A percentile compares a stretch with the other conserved stretches of the same genome.
phyloP scores from a whole-genome alignment of 2,329 filamentous ascomycete genomes.

The Tolypocladium ovalisporum region DNA sequence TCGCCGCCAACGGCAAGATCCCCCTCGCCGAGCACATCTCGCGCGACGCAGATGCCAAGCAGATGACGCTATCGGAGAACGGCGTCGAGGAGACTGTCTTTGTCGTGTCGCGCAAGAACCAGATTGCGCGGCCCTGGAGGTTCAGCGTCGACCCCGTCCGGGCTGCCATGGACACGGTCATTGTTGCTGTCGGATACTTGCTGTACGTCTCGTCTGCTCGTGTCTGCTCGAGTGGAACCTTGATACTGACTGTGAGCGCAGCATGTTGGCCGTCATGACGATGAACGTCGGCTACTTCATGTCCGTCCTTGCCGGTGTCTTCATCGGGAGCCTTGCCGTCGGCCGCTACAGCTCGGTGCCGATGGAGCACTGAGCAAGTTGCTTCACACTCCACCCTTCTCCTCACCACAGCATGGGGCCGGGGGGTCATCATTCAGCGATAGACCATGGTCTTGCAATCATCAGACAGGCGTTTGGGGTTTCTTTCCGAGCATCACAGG shows the following conservation, averaged over 20 bases:
- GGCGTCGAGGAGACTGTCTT: slow-evolving; percentile 73
- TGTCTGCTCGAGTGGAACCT: background rate
- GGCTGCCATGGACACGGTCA: slow-evolving; percentile 57
- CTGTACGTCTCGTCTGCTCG: slow-evolving; percentile 50
- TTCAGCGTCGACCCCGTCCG: slow-evolving; percentile 69
- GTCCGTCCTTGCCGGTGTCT: slow-evolving; percentile 67
- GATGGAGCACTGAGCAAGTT: slow-evolving; percentile 29
- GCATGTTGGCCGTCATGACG: slow-evolving; percentile 89
- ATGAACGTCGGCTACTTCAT: slow-evolving; percentile 79
- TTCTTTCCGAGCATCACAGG: background rate
- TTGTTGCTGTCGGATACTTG: slow-evolving; percentile 71
- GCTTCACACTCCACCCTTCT: background rate
- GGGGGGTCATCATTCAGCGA: background rate
- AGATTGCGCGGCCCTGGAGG: slow-evolving; percentile 59
- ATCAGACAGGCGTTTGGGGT: background rate
- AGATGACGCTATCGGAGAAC: slow-evolving; percentile 58
- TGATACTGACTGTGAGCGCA: slow-evolving; percentile 22
- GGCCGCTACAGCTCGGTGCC: slow-evolving; percentile 52
- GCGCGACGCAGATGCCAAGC: slow-evolving; percentile 50
- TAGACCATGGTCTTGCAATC: background rate
- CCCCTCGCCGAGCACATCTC: slow-evolving; percentile 48
- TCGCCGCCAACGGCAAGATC: slow-evolving; percentile 57
- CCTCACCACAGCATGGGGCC: background rate
- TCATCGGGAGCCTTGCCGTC: slow-evolving; percentile 74
- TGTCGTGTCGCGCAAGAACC: slow-evolving; percentile 51